These are phyloP conservation scores for Viola odorata DNA, from an alignment of 345 rosid genomes.

Conservation along the genomic window DNA sequence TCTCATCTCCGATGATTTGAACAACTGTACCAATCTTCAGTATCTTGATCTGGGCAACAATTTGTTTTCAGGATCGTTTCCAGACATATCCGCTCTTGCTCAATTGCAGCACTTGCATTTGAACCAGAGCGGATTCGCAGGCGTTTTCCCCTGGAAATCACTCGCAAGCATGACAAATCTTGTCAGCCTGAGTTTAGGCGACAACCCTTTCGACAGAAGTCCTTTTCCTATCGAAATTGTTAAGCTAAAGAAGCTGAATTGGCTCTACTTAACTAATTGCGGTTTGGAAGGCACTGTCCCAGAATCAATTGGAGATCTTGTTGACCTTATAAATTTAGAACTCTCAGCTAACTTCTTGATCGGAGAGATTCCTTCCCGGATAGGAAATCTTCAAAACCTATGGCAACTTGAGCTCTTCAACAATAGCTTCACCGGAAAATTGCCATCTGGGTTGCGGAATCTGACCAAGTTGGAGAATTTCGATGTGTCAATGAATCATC, in stretches of 20 bases:
- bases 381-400: conserved; percentile 51
- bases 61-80: conserved; percentile 52
- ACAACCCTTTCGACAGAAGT: conserved; percentile 44
- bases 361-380: conserved; percentile 60
- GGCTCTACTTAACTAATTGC: conserved; percentile 62
- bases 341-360: conserved; percentile 37
- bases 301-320: conserved; percentile 48
- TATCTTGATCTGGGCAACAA: conserved; percentile 80
- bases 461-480: conserved; percentile 49
- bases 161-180: conserved; percentile 44
- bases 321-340: conserved; percentile 54
- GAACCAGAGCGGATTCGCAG: conserved; percentile 57
- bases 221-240: conserved; percentile 45
- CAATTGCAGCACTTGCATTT: conserved; percentile 47
- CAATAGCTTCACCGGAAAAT: conserved; percentile 53
- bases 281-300: conserved; percentile 60
- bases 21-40: conserved; percentile 42
- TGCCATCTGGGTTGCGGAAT: conserved; percentile 65
- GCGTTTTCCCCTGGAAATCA: conserved; percentile 70
- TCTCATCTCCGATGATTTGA: conserved; percentile 28
- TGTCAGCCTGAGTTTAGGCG: conserved; percentile 57
- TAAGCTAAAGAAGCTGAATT: conserved; percentile 42
- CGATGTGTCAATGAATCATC: conserved; percentile 54
- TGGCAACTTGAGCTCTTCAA: conserved; percentile 63
- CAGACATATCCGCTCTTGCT: conserved; percentile 44